These are phyloP conservation scores for Canavalia ensiformis DNA, from an alignment of 306 rosid genomes.

Conservation along the genomic window DNA sequence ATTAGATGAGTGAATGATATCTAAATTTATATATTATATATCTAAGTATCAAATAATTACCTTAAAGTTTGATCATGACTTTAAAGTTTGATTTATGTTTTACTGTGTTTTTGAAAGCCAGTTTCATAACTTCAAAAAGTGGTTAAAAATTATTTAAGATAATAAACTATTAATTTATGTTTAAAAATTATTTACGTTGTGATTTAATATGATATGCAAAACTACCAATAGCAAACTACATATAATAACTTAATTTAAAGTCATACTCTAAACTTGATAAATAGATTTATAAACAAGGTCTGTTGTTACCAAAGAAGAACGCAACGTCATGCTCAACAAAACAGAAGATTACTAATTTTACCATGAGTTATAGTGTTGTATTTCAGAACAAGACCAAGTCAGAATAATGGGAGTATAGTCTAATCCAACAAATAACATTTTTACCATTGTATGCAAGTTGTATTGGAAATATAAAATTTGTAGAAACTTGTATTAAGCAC, in stretches of 20 bases:
- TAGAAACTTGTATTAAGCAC: conserved; percentile 26
- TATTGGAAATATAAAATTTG: conserved; percentile 12
- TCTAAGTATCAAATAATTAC: too few species aligned
- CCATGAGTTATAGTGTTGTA: not conserved
- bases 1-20: too few species aligned
- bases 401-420: conserved; percentile 17
- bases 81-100: too few species aligned
- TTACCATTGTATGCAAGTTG: not conserved
- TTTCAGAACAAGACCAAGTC: conserved; percentile 3
- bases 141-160: too few species aligned
- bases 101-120: too few species aligned
- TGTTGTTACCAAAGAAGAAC: conserved; percentile 16
- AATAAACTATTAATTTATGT: too few species aligned
- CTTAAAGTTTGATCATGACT: too few species aligned
- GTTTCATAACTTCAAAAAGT: too few species aligned
- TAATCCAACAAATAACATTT: conserved; percentile 15
- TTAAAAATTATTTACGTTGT: too few species aligned
- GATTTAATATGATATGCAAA: not conserved
- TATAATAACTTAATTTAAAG: not conserved
- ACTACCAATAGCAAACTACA: conserved; percentile 11
- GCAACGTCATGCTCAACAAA: conserved; percentile 10
- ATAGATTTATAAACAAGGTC: not conserved
- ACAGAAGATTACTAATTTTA: not conserved
- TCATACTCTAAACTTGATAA: conserved; percentile 11
- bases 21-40: too few species aligned